Conservation (phyloP, 208 protist species). For the Herpetomonas samuelpessoai region DNA sequence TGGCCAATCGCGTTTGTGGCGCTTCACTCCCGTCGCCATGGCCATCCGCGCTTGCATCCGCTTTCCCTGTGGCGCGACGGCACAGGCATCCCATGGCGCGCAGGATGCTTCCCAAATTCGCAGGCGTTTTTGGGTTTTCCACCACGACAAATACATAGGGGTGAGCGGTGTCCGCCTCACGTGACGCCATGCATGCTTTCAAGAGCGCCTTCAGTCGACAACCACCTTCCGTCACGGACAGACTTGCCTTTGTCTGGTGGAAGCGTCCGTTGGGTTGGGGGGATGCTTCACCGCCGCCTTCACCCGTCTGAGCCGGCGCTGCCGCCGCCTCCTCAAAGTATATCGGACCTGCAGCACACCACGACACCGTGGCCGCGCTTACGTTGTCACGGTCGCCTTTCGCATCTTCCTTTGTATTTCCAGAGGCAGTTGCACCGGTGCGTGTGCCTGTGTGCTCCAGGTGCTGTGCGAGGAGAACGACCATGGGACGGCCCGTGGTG, state of each 20-base stretch:
- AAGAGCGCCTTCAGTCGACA: too few species aligned
- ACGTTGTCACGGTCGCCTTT: neutral
- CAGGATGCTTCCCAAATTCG: slow-evolving; percentile 63
- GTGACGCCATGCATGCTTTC: neutral
- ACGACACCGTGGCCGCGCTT: too few species aligned
- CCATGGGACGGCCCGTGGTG: slow-evolving; percentile 26
- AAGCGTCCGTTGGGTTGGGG: too few species aligned
- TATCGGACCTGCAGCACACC: too few species aligned
- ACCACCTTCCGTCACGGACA: too few species aligned
- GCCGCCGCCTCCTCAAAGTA: too few species aligned
- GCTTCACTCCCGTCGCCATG: neutral
- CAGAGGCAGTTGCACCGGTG: slow-evolving; percentile 15
- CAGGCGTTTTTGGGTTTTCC: slow-evolving; percentile 70
- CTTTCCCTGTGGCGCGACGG: neutral
- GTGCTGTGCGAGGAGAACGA: slow-evolving; percentile 42
- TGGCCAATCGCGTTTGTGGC: neutral
- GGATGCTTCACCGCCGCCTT: too few species aligned
- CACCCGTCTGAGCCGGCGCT: too few species aligned
- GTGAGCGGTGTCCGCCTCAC: neutral
- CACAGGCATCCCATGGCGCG: slow-evolving; percentile 49
- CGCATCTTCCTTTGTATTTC: slow-evolving; percentile 7
- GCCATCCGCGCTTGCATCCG: neutral
- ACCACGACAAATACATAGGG: slow-evolving; percentile 52
- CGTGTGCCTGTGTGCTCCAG: slow-evolving; percentile 33
- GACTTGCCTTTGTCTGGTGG: too few species aligned